phyloP scores from a whole-genome alignment of 139 green algal genomes.

The Coelastrella sp. region DNA sequence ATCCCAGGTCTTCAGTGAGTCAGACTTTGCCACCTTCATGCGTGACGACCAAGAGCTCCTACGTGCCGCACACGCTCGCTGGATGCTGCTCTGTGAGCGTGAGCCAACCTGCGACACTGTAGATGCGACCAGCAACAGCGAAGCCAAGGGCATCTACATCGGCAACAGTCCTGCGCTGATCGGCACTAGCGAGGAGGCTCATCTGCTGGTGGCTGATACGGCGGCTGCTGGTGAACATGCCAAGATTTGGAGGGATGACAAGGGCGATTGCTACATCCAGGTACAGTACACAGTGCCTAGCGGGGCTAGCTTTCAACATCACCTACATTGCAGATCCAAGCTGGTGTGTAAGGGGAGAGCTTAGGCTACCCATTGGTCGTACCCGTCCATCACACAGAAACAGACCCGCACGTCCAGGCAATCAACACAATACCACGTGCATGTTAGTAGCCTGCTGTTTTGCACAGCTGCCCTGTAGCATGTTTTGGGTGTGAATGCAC shows the following conservation, averaged over 20 bases:
- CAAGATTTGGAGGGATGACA: slow-evolving; percentile 11
- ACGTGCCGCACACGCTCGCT: slow-evolving; percentile 72
- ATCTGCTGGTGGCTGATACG: slow-evolving; percentile 53
- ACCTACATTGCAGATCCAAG: too few relatives aligned
- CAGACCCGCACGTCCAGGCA: too few relatives aligned
- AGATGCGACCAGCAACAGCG: slow-evolving; percentile 30
- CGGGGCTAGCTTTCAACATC: too few relatives aligned
- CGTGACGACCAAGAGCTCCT: slow-evolving; percentile 77
- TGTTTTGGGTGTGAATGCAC: too few relatives aligned
- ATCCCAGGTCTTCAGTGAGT: slow-evolving; percentile 78
- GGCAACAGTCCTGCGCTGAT: not conserved
- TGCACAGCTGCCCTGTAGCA: too few relatives aligned
- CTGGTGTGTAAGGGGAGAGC: too few relatives aligned
- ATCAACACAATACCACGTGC: too few relatives aligned
- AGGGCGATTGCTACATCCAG: slow-evolving; percentile 34
- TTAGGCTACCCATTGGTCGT: too few relatives aligned
- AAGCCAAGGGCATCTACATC: slow-evolving; percentile 62
- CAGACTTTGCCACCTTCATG: slow-evolving; percentile 75
- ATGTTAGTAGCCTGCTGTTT: too few relatives aligned
- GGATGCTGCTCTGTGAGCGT: slow-evolving; percentile 78
- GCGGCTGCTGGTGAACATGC: slow-evolving; percentile 52
- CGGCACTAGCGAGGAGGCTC: not conserved
- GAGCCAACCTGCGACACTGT: slow-evolving; percentile 9
- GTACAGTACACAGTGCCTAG: not conserved
- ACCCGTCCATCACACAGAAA: too few relatives aligned